phyloP scores from a whole-genome alignment of 176 grass and related monocot genomes.

The Rhynchospora breviuscula region DNA sequence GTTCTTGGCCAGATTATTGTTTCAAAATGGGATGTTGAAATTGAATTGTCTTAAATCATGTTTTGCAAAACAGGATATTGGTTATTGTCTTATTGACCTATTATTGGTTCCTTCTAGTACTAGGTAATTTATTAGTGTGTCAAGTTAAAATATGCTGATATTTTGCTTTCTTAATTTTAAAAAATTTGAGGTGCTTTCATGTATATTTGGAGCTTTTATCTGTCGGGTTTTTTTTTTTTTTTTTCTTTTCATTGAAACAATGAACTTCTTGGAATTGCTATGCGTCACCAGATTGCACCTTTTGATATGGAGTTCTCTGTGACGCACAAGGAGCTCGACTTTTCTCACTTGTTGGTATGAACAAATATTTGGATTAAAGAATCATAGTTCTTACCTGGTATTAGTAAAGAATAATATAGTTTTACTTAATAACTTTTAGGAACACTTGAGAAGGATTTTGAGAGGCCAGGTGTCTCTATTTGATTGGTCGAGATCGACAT shows the following conservation, averaged over 20 bases:
- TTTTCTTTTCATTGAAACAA: constrained; percentile 24
- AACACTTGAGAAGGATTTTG: constrained; percentile 97
- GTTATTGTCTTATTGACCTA: not conserved
- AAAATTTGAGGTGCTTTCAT: not conserved
- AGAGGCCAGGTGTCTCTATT: constrained; percentile 94
- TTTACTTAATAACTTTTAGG: constrained; percentile 46
- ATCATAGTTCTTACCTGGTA: not conserved
- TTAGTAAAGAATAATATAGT: constrained; percentile 11
- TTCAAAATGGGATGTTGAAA: not conserved
- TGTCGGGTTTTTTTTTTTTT: constrained; percentile 9
- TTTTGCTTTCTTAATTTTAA: not conserved
- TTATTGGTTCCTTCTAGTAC: not conserved
- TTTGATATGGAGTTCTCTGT: constrained; percentile 94
- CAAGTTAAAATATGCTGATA: not conserved
- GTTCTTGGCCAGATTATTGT: not conserved
- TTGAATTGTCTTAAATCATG: not conserved
- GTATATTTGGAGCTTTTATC: not conserved
- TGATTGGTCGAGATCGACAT: constrained; percentile 96
- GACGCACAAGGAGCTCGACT: constrained; percentile 96
- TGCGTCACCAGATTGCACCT: constrained; percentile 64
- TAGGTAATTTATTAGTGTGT: not conserved
- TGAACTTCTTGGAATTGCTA: not conserved
- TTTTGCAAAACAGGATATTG: not conserved
- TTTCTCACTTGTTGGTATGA: constrained; percentile 93
- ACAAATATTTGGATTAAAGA: constrained; percentile 21